phyloP scores from a whole-genome alignment of 192 early-diverging fungal genomes.

The Coemansia sp. region DNA sequence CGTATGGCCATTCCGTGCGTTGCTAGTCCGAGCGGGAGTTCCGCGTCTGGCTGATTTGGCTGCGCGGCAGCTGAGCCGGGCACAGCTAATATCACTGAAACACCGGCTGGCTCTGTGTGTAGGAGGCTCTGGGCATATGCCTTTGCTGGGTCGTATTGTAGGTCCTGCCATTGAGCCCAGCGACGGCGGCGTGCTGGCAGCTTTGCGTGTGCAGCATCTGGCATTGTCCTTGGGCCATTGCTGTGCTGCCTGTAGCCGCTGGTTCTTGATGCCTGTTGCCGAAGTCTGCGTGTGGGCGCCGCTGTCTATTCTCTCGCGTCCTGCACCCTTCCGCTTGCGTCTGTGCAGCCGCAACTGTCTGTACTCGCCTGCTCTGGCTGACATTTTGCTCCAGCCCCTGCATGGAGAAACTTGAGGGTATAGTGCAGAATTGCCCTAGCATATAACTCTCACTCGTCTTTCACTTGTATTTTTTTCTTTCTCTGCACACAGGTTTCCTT shows the following conservation, averaged over 20 bases:
- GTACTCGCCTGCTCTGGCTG: constrained; percentile 7
- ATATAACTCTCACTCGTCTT: background rate
- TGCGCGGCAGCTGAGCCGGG: constrained; percentile 33
- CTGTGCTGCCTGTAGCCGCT: constrained; percentile 36
- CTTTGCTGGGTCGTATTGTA: constrained; percentile 33
- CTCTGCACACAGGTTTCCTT: no score
- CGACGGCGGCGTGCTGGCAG: constrained; percentile 13
- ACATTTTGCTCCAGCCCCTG: constrained; percentile 11
- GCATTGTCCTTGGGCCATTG: constrained; percentile 25
- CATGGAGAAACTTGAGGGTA: no score
- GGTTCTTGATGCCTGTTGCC: constrained; percentile 30
- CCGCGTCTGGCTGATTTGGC: constrained; percentile 45
- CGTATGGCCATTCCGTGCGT: constrained; percentile 19
- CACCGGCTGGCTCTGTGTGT: constrained; percentile 34
- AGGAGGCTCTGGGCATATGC: constrained; percentile 11
- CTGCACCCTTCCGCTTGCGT: constrained; percentile 29
- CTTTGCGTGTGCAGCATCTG: constrained; percentile 34
- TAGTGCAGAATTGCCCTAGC: background rate
- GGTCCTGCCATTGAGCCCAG: constrained; percentile 20
- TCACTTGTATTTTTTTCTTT: background rate
- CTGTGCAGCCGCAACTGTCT: constrained; percentile 42
- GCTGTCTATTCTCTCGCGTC: constrained; percentile 21
- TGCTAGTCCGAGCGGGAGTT: constrained; percentile 10
- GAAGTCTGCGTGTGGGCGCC: constrained; percentile 40
- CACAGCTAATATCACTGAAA: constrained; percentile 22